Conservation (phyloP, 139 green algal genomes). For the Coccomyxa sp. region DNA sequence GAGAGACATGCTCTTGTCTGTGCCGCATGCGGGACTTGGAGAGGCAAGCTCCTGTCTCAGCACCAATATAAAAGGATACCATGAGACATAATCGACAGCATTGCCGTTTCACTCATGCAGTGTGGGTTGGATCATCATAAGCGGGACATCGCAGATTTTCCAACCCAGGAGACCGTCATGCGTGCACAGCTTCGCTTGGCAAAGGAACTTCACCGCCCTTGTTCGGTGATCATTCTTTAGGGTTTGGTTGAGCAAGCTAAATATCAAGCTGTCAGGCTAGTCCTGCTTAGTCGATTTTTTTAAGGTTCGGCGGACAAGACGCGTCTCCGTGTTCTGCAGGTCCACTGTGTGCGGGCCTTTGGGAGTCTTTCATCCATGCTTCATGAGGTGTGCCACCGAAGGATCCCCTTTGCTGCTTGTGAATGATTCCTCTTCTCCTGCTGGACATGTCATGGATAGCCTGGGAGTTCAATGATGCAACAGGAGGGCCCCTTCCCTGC, state of each 20-base stretch:
- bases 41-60: constrained; percentile 21
- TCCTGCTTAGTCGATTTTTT: too few relatives aligned
- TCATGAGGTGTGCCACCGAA: not conserved
- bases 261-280: too few relatives aligned
- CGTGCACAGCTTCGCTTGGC: not conserved
- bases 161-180: not conserved
- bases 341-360: constrained; percentile 42
- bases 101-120: not conserved
- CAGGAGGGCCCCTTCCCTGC: not conserved
- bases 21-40: constrained; percentile 33
- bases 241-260: constrained; percentile 25
- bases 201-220: not conserved
- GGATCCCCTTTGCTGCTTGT: not conserved
- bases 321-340: constrained; percentile 8
- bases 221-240: not conserved
- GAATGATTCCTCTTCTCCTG: not conserved
- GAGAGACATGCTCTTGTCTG: constrained; percentile 16
- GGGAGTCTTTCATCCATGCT: not conserved
- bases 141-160: not conserved
- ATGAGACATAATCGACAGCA: not conserved
- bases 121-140: constrained; percentile 14
- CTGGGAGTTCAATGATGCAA: not conserved
- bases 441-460: not conserved
- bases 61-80: not conserved
- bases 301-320: not conserved